phyloP scores from a whole-genome alignment of 2,329 filamentous ascomycete genomes.

The Talaromyces sp. region DNA sequence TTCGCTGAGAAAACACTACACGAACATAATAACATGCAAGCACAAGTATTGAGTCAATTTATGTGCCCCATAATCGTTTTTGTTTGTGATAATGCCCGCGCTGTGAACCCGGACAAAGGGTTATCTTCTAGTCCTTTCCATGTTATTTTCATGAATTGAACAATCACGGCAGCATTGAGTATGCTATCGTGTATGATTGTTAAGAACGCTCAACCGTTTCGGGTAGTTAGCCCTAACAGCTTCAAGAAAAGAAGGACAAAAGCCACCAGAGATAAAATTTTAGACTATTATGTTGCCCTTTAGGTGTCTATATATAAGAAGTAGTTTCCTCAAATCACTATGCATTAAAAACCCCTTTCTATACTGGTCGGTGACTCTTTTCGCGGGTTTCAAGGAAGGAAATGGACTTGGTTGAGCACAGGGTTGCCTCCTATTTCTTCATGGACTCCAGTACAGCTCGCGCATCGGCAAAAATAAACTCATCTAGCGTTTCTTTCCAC shows the following conservation, averaged over 20 bases:
- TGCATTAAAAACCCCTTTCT: background rate
- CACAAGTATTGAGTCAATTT: too few relatives aligned
- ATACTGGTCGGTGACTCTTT: background rate
- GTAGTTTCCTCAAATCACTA: background rate
- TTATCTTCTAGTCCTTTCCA: background rate
- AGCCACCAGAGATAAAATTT: background rate
- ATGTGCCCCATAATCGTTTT: background rate
- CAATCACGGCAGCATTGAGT: background rate
- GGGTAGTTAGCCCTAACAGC: background rate
- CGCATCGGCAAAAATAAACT: background rate
- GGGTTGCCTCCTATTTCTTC: background rate
- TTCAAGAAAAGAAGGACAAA: background rate
- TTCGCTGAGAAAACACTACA: background rate
- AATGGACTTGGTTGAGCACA: background rate
- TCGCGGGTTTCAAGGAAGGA: background rate
- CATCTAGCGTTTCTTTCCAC: background rate
- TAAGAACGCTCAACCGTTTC: background rate
- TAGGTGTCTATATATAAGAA: too few relatives aligned
- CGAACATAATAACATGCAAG: background rate
- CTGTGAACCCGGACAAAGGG: background rate
- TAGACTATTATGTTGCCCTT: too few relatives aligned
- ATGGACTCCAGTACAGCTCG: background rate
- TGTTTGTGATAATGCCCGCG: background rate
- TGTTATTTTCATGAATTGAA: background rate
- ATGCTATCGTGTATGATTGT: background rate